phyloP scores from a whole-genome alignment of 192 early-diverging fungal genomes.

The Backusella sp. region DNA sequence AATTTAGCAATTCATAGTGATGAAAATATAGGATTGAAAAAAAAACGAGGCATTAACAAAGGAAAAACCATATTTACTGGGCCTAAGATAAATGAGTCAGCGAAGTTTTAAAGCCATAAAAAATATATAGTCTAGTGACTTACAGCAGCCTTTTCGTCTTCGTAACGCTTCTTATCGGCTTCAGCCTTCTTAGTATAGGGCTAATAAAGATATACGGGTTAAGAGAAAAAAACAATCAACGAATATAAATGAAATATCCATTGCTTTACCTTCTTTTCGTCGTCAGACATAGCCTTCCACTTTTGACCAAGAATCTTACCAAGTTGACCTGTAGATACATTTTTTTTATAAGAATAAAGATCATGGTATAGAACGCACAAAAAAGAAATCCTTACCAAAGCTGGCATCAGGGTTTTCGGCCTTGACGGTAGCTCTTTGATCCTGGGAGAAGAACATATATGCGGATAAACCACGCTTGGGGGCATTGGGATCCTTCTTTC shows the following conservation, averaged over 20 bases:
- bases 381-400: conserved; percentile 49
- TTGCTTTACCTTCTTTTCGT: conserved; percentile 39
- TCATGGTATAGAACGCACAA: not conserved
- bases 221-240: conserved; percentile 6
- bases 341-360: not conserved
- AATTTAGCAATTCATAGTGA: not conserved
- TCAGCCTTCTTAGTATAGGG: conserved; percentile 37
- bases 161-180: conserved; percentile 41
- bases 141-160: conserved; percentile 39
- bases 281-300: conserved; percentile 38
- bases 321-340: conserved; percentile 31
- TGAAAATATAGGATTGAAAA: not conserved
- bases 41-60: not conserved
- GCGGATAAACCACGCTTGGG: conserved; percentile 93
- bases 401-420: conserved; percentile 74
- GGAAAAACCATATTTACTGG: not conserved
- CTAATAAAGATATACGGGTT: not conserved
- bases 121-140: not conserved
- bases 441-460: conserved; percentile 90
- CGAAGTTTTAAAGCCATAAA: not conserved
- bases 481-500: conserved; percentile 86
- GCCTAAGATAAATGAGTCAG: not conserved
- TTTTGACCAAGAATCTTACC: conserved; percentile 45
- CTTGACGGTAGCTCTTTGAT: conserved; percentile 73
- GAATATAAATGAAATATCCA: not conserved